Percentiles rank a stretch among this genome's conserved stretches.
These are phyloP conservation scores for Plantago elongata DNA, from an alignment of 257 asterid genomes.

Conservation along the genomic window DNA sequence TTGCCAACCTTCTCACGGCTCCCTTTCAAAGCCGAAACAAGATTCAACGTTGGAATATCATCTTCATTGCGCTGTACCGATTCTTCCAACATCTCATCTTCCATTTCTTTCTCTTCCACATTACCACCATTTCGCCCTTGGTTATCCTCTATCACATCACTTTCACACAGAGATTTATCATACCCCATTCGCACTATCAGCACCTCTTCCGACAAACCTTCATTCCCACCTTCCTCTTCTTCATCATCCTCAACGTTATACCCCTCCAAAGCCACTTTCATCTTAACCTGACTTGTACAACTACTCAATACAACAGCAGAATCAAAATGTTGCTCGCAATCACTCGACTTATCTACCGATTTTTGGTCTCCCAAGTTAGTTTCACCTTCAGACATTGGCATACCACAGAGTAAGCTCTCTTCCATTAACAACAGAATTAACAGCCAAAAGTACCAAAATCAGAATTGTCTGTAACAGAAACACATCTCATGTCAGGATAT, in stretches of 20 bases:
- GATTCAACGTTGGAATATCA: constrained; percentile 26
- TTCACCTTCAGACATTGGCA: not conserved
- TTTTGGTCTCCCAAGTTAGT: constrained; percentile 13
- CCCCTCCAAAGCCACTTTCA: constrained; percentile 1
- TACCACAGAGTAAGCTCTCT: constrained; percentile 1
- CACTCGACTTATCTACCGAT: constrained; percentile 13
- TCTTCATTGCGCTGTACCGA: constrained; percentile 18
- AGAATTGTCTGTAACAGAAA: not conserved
- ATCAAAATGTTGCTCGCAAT: constrained; percentile 17
- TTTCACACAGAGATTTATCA: constrained; percentile 6
- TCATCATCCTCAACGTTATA: constrained; percentile 17
- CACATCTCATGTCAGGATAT: not conserved
- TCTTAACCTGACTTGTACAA: not conserved
- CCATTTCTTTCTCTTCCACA: constrained; percentile 14
- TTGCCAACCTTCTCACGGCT: constrained; percentile 33
- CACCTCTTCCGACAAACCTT: constrained; percentile 29
- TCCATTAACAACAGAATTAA: constrained; percentile 28
- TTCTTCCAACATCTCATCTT: constrained; percentile 25
- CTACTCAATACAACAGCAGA: not conserved
- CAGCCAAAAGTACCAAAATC: not conserved
- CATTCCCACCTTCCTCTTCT: constrained; percentile 25
- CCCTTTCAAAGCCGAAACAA: constrained; percentile 48
- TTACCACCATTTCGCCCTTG: not conserved
- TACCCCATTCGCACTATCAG: constrained; percentile 40
- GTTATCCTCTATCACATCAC: not conserved